Conservation (phyloP, 495 filamentous ascomycete species). For the Penicillium salamii region DNA sequence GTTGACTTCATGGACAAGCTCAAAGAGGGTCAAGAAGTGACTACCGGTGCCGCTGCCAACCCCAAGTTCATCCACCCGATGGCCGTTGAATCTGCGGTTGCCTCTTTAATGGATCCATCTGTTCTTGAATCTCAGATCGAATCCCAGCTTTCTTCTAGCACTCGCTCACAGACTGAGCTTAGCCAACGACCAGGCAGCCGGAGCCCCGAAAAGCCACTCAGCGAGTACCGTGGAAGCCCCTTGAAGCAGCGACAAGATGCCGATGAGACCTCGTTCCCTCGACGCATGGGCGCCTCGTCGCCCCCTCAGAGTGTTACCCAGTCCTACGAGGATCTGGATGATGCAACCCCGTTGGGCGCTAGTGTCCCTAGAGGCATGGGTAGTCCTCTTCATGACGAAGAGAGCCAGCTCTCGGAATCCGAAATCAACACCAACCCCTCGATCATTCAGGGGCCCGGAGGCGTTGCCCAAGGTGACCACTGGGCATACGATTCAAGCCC, state of each 20-base stretch:
- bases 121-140: constrained; percentile 45
- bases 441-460: constrained; percentile 65
- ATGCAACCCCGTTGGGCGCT: constrained; percentile 58
- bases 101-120: constrained; percentile 79
- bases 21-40: constrained; percentile 63
- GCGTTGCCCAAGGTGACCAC: constrained; percentile 46
- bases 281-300: constrained; percentile 54
- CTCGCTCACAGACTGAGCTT: constrained; percentile 34
- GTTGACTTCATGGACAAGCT: constrained; percentile 56
- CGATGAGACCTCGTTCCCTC: constrained; percentile 44
- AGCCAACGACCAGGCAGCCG: constrained; percentile 24
- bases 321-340: constrained; percentile 53
- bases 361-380: constrained; percentile 54
- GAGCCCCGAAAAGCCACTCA: constrained; percentile 17
- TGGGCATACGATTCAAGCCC: constrained; percentile 54
- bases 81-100: constrained; percentile 84
- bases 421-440: constrained; percentile 79
- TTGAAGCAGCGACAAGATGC: constrained; percentile 44
- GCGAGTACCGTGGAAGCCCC: constrained; percentile 38
- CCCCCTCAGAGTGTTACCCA: constrained; percentile 75
- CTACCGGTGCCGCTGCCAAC: constrained; percentile 62
- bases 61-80: constrained; percentile 69
- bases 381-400: constrained; percentile 58
- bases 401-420: constrained; percentile 51
- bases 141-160: constrained; percentile 31